Base-by-base conservation (phyloP, 2,329 filamentous ascomycete genomes). In the Blastomyces gilchristii region DNA sequence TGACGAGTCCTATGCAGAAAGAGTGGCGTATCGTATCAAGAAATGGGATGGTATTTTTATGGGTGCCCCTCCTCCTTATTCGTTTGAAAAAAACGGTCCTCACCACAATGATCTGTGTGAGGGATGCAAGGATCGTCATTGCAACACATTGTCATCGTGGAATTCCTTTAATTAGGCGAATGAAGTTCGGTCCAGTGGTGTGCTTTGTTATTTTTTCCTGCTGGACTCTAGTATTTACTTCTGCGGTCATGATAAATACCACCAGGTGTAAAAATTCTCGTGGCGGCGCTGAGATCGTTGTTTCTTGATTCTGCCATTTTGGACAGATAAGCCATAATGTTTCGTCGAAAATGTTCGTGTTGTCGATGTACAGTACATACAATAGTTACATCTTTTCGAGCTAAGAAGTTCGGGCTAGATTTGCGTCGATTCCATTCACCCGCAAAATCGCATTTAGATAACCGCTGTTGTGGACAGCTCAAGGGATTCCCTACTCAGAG, bases 21-120 rank as follows among this genome's bases (percentile, higher is more conserved):
- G 78, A 66, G 70, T 79, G 11, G 70, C 72, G 18, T 79, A 80
- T 70, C 70, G 76, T 62, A 66, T 79, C 25, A 77, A 77, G 66
- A 75, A 73, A 65, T 79, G 76, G 77, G 65, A 65, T 66, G 75
- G 75, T 34, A 63, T 77, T 16, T 22, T 69, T 60, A 43, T 72
- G 66, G 71, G 71, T 64, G 64, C 18, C 57, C 65, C 65, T 9
- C 65, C 64, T 9, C 2, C 6, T 28, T 58, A 52, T 57, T 66
- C 58, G 18, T 52, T 60, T 41, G 6, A 58, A 22, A 71, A 67
- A 52, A 70, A 65, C 54, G 68, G 67, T 53, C 72, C 71, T 28
- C 71, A 75, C 56, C 60, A 72, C 63, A 67, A 60, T 16, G 9
- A 49, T 11, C 57, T 72, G 25, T 74, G 73, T 67, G 72, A 74